Base-by-base conservation (phyloP, 176 grass and related monocot genomes). In the Stipa capillata region DNA sequence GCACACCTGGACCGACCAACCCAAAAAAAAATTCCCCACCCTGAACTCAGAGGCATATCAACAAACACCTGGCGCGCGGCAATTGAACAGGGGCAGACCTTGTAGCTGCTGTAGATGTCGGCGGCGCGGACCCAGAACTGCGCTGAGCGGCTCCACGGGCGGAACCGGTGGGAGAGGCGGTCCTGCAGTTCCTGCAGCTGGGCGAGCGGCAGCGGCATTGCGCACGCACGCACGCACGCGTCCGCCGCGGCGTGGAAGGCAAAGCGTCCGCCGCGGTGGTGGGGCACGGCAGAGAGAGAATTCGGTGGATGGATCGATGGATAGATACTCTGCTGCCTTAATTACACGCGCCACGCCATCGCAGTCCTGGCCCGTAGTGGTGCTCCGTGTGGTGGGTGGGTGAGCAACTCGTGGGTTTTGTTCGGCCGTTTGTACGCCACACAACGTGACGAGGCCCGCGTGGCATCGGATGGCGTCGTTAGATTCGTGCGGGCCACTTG, bases 101-200 rank as follows among this genome's bases (percentile, higher is more conserved):
- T 99, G 85, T 99, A 99, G 81, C 88, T 72, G 37, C 87, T 79
- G 86, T 98, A 98, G 85, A 98, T 92, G 58, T 98, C 92, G 21
- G 71, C 85, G 50, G 90, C 90, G 41, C 92, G 90, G 49, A 87
- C 57, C 95, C 95, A 98, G 83, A 98, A 98, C 85, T 93, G 69
- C 13, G 93, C 51, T n/a, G 95, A 94, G 64, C 95, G 96, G 79
- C 78, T 87, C 87, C 85, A 93, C 7, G 92, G 96, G 7, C 48
- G 77, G 78, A 98, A 47, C 12, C 44, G 60, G 64, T 91, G 77
- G 83, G 85, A 55, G 90, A 98, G 8, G 44, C 62, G 80, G 36
- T 92, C 87, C 45, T 79, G 81, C 69, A 94, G 66, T 35, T 92
- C 92, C 72, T 81, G 82, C 61, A 88, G 69, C 87, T 85, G 82